Evolutionary conservation across 129 eudicot genomes (phyloP).

Genomic region (Ambrosia artemisiifolia): DNA sequence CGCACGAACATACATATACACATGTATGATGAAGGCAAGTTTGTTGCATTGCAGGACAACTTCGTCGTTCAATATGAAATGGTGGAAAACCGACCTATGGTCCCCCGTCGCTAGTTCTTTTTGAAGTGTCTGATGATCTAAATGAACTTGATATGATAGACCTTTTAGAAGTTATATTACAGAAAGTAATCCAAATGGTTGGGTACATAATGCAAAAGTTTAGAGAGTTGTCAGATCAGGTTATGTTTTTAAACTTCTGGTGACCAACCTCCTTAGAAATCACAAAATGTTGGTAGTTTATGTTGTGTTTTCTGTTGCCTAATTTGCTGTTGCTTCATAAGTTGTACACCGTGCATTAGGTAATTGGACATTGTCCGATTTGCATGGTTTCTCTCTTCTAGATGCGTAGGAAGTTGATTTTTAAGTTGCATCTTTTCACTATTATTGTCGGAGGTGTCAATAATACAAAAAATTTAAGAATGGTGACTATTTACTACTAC

Average conservation of each 20-base stretch:
- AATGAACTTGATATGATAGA: constrained; percentile 13
- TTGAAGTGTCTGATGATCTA: constrained; percentile 8
- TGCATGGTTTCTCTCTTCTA: not conserved
- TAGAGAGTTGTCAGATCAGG: constrained; percentile 18
- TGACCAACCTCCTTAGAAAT: constrained; percentile 21
- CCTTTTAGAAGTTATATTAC: constrained; percentile 23
- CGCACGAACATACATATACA: not conserved
- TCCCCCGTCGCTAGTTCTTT: constrained; percentile 45
- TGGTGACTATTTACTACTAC: no score
- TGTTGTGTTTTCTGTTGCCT: constrained; percentile 6
- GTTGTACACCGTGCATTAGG: not conserved
- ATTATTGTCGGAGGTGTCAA: not conserved
- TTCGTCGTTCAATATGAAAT: constrained; percentile 70
- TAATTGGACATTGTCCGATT: not conserved
- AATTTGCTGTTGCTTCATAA: not conserved
- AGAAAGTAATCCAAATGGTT: constrained; percentile 30
- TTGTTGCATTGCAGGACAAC: constrained; percentile 59
- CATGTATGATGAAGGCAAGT: constrained; percentile 8
- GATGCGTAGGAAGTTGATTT: not conserved
- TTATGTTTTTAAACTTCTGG: not conserved
- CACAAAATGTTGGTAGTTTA: constrained; percentile 16
- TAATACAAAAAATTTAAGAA: no score
- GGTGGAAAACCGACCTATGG: constrained; percentile 74
- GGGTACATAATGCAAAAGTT: constrained; percentile 22
- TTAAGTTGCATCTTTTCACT: no score